Base-by-base conservation (phyloP, 1,139 yeast genomes). In the Pichia sp. region DNA sequence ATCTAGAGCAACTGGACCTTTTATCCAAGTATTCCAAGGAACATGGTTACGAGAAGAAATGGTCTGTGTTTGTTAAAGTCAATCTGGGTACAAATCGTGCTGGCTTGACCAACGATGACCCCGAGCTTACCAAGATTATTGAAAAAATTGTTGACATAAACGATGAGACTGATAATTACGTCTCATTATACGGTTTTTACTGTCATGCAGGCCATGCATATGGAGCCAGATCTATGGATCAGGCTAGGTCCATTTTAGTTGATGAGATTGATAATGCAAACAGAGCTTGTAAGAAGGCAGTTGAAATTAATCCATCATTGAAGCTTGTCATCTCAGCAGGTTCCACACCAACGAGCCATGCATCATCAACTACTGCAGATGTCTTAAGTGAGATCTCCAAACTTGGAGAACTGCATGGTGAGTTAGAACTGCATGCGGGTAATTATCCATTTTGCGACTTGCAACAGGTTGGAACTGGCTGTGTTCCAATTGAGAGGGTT, bases 161-260 rank as follows among this genome's bases (percentile, higher is more conserved):
- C 4, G 17, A 13, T 9, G 41, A 48, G 13, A 37, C 57, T 11
- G 22, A 36, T 6, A 27, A 37, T 1, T 48, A 54, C 26, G 62
- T 74, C 12, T 62, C 65, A 9, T 44, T 81, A 9, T 73, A 64
- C 48, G 93, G 94, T 0, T 74, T 82, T 49, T 83, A 83, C 56
- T 77, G 83, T 35, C 93, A 83, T 58, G 85, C 87, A 1, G 93
- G 93, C 2, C 84, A 80, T 47, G 77, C 88, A 0, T 83, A 83
- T 49, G 62, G 63, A 3, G 64, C 81, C 0, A 57, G 60, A n/a
- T 57, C 66, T n/a, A 55, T 62, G 26, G 62, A 60, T 1, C 66
- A 66, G 21, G 84, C 86, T 1, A 65, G 67, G 37, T 52, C 52
- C 6, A 64, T 60, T 31, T 58, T 82, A 25, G 41, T 69, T 17